phyloP scores from a whole-genome alignment of 352 stramenopile genomes.

The Aphanomyces euteiches region DNA sequence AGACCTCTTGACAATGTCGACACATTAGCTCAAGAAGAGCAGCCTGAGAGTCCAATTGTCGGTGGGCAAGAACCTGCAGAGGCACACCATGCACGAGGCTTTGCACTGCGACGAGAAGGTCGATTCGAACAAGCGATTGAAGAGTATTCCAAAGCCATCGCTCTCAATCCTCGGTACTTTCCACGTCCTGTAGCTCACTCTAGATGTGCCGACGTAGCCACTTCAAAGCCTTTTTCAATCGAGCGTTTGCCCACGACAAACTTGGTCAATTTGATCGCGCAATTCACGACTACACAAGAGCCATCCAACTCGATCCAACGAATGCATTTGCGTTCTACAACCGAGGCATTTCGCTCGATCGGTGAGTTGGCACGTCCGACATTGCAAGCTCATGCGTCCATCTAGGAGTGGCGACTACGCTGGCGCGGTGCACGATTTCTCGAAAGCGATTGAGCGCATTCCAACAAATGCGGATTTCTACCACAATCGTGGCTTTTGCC shows the following conservation, averaged over 20 bases:
- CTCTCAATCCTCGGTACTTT: constrained; percentile 44
- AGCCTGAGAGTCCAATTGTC: constrained; percentile 1
- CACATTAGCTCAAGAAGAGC: neutral
- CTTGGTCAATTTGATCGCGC: constrained; percentile 66
- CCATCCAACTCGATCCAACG: constrained; percentile 56
- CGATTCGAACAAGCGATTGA: constrained; percentile 72
- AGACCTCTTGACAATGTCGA: neutral
- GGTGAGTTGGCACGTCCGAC: constrained; percentile 32
- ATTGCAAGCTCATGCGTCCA: constrained; percentile 26
- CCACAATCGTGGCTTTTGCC: constrained; percentile 81
- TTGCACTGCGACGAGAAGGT: constrained; percentile 70
- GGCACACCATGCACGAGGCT: constrained; percentile 56
- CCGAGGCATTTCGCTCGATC: constrained; percentile 77
- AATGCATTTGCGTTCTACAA: constrained; percentile 84
- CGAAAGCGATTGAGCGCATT: constrained; percentile 68
- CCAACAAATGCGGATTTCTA: constrained; percentile 74
- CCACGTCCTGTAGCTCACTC: neutral
- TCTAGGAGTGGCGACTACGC: constrained; percentile 68
- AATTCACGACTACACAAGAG: constrained; percentile 71
- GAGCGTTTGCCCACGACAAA: constrained; percentile 83
- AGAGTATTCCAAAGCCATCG: constrained; percentile 76
- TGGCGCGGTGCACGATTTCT: constrained; percentile 80
- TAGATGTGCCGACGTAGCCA: constrained; percentile 34
- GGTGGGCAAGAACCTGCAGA: constrained; percentile 40
- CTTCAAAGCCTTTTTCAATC: constrained; percentile 89